Conservation (phyloP, 75 land plant species). For the Pseudotsuga menziesii region DNA sequence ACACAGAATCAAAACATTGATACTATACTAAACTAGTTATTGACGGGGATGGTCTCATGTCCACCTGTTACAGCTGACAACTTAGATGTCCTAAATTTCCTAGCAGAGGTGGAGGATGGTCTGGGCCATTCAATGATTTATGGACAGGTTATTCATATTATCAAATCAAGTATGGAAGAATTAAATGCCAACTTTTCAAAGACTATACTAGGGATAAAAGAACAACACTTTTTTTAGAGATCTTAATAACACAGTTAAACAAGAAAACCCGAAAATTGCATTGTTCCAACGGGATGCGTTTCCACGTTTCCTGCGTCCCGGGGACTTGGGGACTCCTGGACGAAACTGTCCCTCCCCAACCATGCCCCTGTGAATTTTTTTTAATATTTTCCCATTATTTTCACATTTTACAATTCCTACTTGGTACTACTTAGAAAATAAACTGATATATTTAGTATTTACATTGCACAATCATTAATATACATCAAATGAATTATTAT, state of each 20-base stretch:
- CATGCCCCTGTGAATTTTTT: no score
- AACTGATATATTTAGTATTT: no score
- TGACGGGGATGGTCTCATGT: conserved; percentile 47
- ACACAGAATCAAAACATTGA: conserved; percentile 15
- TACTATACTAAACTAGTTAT: conserved; percentile 28
- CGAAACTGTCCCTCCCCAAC: no score
- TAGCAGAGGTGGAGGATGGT: conserved; percentile 28
- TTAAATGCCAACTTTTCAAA: not conserved
- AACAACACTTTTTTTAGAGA: conserved; percentile 28
- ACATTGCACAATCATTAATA: no score
- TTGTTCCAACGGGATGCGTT: no score
- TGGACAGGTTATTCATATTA: conserved; percentile 63
- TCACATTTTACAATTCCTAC: no score
- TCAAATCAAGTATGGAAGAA: conserved; percentile 29
- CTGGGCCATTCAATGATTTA: conserved; percentile 49
- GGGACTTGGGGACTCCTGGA: no score
- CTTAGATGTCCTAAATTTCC: conserved; percentile 34
- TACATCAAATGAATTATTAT: no score
- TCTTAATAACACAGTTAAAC: not conserved
- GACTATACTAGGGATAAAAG: conserved; percentile 8
- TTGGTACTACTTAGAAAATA: no score
- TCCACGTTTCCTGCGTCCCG: no score
- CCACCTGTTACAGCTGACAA: conserved; percentile 66
- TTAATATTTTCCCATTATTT: no score
- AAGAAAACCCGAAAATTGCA: conserved; percentile 10